A percentile compares a stretch with the other conserved stretches of the same genome.
phyloP scores from a whole-genome alignment of 1,284 basidiomycete genomes.

The Polyporus tsugae region DNA sequence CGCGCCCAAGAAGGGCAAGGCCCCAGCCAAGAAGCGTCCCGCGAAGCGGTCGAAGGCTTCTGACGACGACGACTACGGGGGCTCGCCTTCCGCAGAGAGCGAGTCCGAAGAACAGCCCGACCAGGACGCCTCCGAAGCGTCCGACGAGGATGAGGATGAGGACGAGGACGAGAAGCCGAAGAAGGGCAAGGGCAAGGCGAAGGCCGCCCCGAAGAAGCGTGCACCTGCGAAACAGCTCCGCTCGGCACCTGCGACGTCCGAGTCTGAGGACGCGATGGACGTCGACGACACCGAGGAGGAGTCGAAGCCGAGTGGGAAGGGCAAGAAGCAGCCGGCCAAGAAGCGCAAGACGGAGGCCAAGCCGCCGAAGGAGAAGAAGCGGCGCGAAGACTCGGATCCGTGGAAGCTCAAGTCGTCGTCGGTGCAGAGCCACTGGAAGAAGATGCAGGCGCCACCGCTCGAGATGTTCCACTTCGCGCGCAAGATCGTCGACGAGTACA shows the following conservation, averaged over 20 bases:
- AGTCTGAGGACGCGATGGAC: conserved; percentile 59
- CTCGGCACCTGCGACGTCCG: conserved; percentile 36
- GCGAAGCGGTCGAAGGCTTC: conserved; percentile 39
- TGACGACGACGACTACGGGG: conserved; percentile 54
- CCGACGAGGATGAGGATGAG: conserved; percentile 41
- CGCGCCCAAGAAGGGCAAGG: conserved; percentile 33
- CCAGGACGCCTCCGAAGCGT: conserved; percentile 34
- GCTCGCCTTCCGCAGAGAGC: conserved; percentile 35
- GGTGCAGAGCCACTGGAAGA: conserved; percentile 79
- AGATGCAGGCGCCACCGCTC: conserved; percentile 84
- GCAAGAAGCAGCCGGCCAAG: conserved; percentile 44
- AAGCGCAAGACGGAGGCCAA: conserved; percentile 59
- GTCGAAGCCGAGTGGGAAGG: conserved; percentile 38
- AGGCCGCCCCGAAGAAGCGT: conserved; percentile 29
- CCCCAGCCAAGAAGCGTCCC: conserved; percentile 34
- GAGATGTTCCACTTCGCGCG: conserved; percentile 94
- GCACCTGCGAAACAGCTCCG: conserved; percentile 30
- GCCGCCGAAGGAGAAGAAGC: conserved; percentile 66
- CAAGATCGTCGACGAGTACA: conserved; percentile 94
- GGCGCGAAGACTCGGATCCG: conserved; percentile 75
- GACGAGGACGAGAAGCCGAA: conserved; percentile 45
- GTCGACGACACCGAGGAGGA: conserved; percentile 54
- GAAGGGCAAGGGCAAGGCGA: conserved; percentile 34
- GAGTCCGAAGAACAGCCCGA: conserved; percentile 40
- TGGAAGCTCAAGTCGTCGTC: conserved; percentile 77